Base-by-base conservation (phyloP, 2,329 filamentous ascomycete species). In the Venturia aucupariae region DNA sequence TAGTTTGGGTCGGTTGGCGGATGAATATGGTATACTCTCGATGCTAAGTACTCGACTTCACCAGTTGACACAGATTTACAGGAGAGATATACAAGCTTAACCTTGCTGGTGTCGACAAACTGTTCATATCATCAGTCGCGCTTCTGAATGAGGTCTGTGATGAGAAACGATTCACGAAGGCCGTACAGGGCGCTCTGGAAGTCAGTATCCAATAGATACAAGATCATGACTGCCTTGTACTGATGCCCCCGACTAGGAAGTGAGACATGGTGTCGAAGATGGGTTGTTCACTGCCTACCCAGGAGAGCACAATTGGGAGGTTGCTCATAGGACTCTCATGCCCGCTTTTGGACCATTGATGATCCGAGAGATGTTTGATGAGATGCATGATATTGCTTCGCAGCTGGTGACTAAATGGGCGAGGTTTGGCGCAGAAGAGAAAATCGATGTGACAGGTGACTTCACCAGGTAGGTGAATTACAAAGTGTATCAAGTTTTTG, bases 381-480 rank as follows among this genome's bases (percentile, higher is more conserved):
- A 76, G 69, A 74, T 74, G 72, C 80, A 86, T 67, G 87, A 90
- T 68, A 84, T 90, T 66, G 82, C 86, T 4, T 79, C 80, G 0
- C 87, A 90, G 70, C 74, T 90, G 61, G 80, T 82, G 11, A 79
- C 89, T 75, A 90, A 90, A 72, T 86, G 86, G 82, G 86, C 86
- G 22, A 80, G 87, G 41, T 79, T 84, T 62, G 73, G 74, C 4
- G 64, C 72, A 1, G 68, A 72, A 10, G 68, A 74, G 32, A 64
- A 66, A 0, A 75, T 76, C 17, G 69, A 71, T 11, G 74, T 75
- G 6, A 72, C 72, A 11, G 74, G 76, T 35, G 74, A 76, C 66
- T 76, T 76, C 57, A 76, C 74, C 15, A 68, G 74, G 17, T 51
- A 51, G 22, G 22, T 51, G 4, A 1, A 15, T 13, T 27, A 17